A percentile compares a stretch with the other conserved stretches of the same genome.
Evolutionary conservation across 257 asterid genomes (phyloP).

Genomic region (Cordia subcordata): DNA sequence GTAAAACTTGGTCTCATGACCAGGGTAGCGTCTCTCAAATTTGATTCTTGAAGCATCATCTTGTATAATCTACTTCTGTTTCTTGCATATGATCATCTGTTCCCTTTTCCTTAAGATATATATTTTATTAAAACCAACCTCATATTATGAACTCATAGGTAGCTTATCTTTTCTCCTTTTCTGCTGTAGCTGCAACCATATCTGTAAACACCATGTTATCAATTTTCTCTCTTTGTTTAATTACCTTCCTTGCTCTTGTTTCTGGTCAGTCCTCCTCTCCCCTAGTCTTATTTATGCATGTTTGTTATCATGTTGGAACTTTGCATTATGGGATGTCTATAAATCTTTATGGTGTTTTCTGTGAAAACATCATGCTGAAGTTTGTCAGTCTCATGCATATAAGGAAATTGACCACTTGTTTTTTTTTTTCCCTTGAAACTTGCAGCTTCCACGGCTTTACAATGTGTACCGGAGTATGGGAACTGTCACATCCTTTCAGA

Average conservation of each 20-base stretch:
- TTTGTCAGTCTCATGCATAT: conserved; percentile 12
- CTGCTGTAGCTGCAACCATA: too few species aligned
- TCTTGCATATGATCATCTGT: too few species aligned
- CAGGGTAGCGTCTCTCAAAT: too few species aligned
- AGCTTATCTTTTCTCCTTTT: not conserved
- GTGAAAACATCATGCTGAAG: not conserved
- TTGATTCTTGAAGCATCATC: too few species aligned
- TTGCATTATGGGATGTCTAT: not conserved
- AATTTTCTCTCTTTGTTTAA: not conserved
- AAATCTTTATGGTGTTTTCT: not conserved
- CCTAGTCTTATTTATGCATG: not conserved
- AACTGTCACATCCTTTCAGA: conserved; percentile 87
- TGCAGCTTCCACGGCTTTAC: conserved; percentile 94
- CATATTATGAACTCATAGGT: not conserved
- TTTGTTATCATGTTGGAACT: not conserved
- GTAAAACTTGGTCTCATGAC: too few species aligned
- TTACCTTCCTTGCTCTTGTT: not conserved
- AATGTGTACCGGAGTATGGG: conserved; percentile 92
- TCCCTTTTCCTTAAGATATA: too few species aligned
- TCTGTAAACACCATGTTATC: too few species aligned
- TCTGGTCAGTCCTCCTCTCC: not conserved
- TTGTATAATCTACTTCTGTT: too few species aligned
- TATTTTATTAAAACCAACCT: too few species aligned
- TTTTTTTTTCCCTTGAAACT: conserved; percentile 15
- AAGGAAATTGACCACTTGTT: conserved; percentile 11